Conservation (phyloP, 768 basidiomycete genomes). For the Boletus sp. region DNA sequence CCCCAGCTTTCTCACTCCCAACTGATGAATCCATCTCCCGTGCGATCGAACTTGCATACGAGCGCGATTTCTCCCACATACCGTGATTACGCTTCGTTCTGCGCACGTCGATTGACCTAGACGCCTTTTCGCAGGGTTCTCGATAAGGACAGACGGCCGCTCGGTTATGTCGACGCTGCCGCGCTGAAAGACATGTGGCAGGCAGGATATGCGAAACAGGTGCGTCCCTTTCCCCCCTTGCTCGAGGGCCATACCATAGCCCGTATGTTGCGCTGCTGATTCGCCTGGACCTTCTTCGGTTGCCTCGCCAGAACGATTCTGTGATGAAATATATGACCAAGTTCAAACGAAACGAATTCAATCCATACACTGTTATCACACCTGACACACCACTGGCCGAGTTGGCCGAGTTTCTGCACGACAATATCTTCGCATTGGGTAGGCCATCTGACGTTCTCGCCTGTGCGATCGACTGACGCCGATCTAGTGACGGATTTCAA, state of each 20-base stretch:
- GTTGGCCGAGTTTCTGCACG: conserved; percentile 73
- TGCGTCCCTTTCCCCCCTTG: conserved; percentile 35
- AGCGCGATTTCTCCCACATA: conserved; percentile 91
- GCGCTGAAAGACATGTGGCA: conserved; percentile 78
- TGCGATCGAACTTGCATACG: conserved; percentile 86
- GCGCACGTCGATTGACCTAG: neutral
- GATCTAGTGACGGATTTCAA: conserved; percentile 73
- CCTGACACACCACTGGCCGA: conserved; percentile 77
- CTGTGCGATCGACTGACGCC: neutral
- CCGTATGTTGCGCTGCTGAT: neutral
- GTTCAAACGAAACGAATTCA: conserved; percentile 62
- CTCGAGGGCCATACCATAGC: neutral
- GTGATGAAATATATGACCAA: conserved; percentile 69
- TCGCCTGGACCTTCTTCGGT: neutral
- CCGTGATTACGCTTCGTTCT: conserved; percentile 52
- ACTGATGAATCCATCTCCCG: conserved; percentile 65
- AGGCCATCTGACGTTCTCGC: conserved; percentile 13
- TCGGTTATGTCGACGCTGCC: conserved; percentile 84
- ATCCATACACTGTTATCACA: conserved; percentile 79
- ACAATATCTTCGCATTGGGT: conserved; percentile 79
- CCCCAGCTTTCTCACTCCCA: conserved; percentile 85
- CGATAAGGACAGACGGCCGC: conserved; percentile 63
- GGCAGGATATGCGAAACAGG: conserved; percentile 66
- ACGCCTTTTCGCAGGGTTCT: conserved; percentile 57
- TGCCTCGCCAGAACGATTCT: conserved; percentile 56